Base-by-base conservation (phyloP, 1,284 basidiomycete species). In the Veloboletus limbatus region DNA sequence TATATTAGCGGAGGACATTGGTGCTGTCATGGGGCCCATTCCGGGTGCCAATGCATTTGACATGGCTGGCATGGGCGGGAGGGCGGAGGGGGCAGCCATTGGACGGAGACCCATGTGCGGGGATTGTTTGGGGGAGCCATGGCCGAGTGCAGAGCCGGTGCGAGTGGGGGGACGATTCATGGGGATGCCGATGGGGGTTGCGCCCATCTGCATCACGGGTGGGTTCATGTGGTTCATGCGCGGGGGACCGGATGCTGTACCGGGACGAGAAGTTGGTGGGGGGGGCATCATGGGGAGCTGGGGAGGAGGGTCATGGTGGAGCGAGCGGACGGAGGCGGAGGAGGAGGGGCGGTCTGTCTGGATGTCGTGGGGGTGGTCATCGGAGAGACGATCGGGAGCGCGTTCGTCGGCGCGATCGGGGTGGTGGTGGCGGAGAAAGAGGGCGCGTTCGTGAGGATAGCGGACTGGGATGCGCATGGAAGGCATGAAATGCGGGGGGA, bases 131-230 rank as follows among this genome's bases (percentile, higher is more conserved):
- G 61, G 61, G 7, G 61, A 63, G 13, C 36, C 37, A 11, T 50
- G 59, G 6, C 62, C 51, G 27, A 49, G 57, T 0, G 64, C 60
- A 10, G 61, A 63, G 14, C 55, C 65, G 0, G 63, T 52, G 39
- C 65, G 46, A 6, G 61, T 66, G 0, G 61, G 64, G 8, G 61
- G 61, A 0, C 64, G 60, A 27, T 61, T 57, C 54, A 62, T 51
- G 17, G 43, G 48, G 24, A 60, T 56, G 20, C n/a, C n/a, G n/a
- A n/a, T n/a, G n/a, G n/a, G n/a, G n/a, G n/a, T n/a, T n/a, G n/a
- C n/a, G n/a, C 44, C 48, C 45, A 55, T 60, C 6, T 57, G 57
- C 21, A 58, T 48, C 8, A 28, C 16, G 7, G 2, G 33, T 6
- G 36, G 34, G 20, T 58, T 58, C 16, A 56, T 40, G 11, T 31